Evolutionary conservation across 1,139 yeast genomes (phyloP).

Genomic region (Yamadazyma atlantica): DNA sequence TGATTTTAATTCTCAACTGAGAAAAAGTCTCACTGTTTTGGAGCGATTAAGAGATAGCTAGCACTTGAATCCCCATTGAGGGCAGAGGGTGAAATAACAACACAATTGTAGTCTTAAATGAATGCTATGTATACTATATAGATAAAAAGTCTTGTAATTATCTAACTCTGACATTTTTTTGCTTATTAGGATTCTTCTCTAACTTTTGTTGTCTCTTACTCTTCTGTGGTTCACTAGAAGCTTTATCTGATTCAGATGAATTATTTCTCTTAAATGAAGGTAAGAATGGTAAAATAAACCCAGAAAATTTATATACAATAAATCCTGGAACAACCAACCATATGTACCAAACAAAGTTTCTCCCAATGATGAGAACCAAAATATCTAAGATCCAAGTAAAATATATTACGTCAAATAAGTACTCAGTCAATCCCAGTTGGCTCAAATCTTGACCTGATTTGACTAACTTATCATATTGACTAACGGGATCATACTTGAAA

Average conservation of each 20-base stretch:
- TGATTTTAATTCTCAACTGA: neutral
- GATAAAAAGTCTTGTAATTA: constrained; percentile 3
- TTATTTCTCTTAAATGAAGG: constrained; percentile 6
- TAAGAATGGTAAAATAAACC: constrained; percentile 13
- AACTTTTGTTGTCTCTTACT: constrained; percentile 19
- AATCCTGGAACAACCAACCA: constrained; percentile 48
- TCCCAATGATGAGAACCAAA: constrained; percentile 54
- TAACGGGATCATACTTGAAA: constrained; percentile 38
- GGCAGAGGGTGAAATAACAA: neutral
- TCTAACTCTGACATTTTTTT: constrained; percentile 13
- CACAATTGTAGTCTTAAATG: neutral
- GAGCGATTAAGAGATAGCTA: neutral
- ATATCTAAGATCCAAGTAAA: constrained; percentile 64
- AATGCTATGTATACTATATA: neutral
- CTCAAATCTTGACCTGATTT: constrained; percentile 64
- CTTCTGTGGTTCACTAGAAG: constrained; percentile 7
- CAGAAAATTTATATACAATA: constrained; percentile 52
- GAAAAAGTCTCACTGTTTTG: neutral
- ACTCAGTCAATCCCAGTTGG: constrained; percentile 72
- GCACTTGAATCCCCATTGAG: no score
- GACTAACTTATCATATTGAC: constrained; percentile 36
- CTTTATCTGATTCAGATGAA: neutral
- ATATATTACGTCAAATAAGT: constrained; percentile 73
- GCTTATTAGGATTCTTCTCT: constrained; percentile 13
- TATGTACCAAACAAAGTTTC: constrained; percentile 63